These are phyloP conservation scores for Colletotrichum navitas DNA, from an alignment of 2,329 filamentous ascomycete genomes.

Conservation along the genomic window DNA sequence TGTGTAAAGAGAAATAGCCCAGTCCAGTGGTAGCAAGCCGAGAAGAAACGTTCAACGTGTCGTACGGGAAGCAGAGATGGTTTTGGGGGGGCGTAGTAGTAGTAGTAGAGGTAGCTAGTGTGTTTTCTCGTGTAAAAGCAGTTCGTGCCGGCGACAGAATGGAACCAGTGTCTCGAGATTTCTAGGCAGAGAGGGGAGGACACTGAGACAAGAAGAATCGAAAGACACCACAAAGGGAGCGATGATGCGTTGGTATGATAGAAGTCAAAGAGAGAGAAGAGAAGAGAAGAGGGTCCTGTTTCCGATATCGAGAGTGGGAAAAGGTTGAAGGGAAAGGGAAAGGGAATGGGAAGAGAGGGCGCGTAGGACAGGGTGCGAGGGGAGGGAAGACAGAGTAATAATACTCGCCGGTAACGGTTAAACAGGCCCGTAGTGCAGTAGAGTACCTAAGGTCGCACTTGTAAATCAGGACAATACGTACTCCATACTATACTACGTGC, in stretches of 20 bases:
- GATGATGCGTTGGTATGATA: constrained; percentile 3
- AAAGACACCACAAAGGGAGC: constrained; percentile 37
- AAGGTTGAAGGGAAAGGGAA: constrained; percentile 11
- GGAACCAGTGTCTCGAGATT: constrained; percentile 23
- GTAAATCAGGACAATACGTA: not conserved
- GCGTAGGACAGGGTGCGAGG: constrained; percentile 13
- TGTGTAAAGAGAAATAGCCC: constrained; percentile 29
- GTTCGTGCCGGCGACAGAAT: constrained; percentile 38
- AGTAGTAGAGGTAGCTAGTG: not conserved
- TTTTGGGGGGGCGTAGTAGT: not conserved
- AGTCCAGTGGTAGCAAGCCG: constrained; percentile 29
- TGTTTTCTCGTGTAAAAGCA: constrained; percentile 9
- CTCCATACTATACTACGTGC: not conserved
- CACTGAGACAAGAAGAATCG: constrained; percentile 17
- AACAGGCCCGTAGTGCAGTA: constrained; percentile 1
- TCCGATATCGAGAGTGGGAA: constrained; percentile 32
- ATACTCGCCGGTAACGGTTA: constrained; percentile 8
- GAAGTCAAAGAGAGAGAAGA: constrained; percentile 22
- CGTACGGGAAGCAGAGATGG: not conserved
- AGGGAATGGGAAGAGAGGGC: constrained; percentile 20
- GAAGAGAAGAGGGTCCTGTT: constrained; percentile 12
- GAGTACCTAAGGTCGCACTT: not conserved
- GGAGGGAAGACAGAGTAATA: constrained; percentile 34
- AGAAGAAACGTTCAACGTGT: constrained; percentile 42
- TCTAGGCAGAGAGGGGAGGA: not conserved